Evolutionary conservation across 805 yeast species (phyloP), one percentile per base, ranked within the genome.

Genomic region (Saccharomyces eubayanus): DNA sequence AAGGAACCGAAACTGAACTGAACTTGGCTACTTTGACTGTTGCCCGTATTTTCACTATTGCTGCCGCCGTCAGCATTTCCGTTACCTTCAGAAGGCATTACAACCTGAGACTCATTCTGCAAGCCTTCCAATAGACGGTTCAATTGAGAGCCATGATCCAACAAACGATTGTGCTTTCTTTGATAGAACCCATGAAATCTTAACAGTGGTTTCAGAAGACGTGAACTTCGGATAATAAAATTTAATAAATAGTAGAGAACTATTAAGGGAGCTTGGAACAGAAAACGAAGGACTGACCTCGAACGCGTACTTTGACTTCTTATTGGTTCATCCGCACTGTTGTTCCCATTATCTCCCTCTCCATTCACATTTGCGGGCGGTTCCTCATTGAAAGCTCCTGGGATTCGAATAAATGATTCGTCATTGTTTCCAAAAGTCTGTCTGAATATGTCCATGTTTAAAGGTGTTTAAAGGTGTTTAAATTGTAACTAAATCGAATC

Each of bases 1-100:
- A 68, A 47, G 2, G 69, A 63, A 0, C 63, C 65, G 56, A 67
- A 68, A 20, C 57, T 59, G 48, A 47, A 51, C n/a, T 12, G 51
- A 10, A 31, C n/a, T 16, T 28, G 46, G 16, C 24, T 24, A 30
- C 8, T 36, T 8, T 36, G 24, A 36, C 20, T 21, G 10, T 29
- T 29, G 14, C 24, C 31, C 46, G 45, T 31, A 6, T 50, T 40
- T 16, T 49, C 54, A 2, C 20, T 16, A 8, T 48, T 43, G 12
- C 29, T 52, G 4, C 46, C 21, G 28, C 54, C 51, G 20, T 58
- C 58, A 5, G 51, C 45, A 2, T 55, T 28, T 5, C 51, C 51
- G 10, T 54, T 55, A 31, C 52, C 54, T 5, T 47, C 49, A 5
- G 55, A 11, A 31, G 41, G 8, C 11, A 36, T 12, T 4, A 51